Base-by-base conservation (phyloP, 768 basidiomycete species). In the Suillus subalutaceus region DNA sequence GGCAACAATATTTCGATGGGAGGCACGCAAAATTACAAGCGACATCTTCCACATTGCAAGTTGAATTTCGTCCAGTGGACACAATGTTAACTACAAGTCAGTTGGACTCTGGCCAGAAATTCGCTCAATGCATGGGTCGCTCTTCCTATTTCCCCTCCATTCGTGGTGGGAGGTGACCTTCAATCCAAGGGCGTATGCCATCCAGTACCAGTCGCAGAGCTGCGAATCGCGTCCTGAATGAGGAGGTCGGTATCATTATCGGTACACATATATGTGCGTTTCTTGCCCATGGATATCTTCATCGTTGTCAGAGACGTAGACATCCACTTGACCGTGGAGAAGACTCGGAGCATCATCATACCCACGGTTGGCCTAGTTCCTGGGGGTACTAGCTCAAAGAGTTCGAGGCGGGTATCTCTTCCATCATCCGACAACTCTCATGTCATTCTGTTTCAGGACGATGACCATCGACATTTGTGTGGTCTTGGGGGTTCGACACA, bases 361-460 rank as follows among this genome's bases (percentile, higher is more conserved):
- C 92, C 92, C 91, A 93, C 69, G 91, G 91, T 4, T 93, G 91
- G 91, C 91, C 91, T 0, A 83, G 87, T 68, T 85, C 84, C 23
- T 93, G 91, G 91, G 82, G 87, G 23, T 83, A 83, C 40, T 91
- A 93, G 72, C 90, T 93, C 20, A 77, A 85, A 61, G 84, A 86
- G 66, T 88, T 92, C 73, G 74, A 88, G 79, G 90, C 84, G 68
- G 37, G 72, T 67, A 20, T 4, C 10, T 2, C 26, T 9, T 46
- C 18, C 18, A 6, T 30, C 23, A n/a, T 23, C 41, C 12, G n/a
- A 40, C 7, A 18, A 13, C 15, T 13, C 0, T 16, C 18, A 41
- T 56, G n/a, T 50, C 53, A 58, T 32, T 53, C 30, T 32, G 18
- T 56, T 57, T 40, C 64, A 90, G 88, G 71, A 82, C 18, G 84